Evolutionary conservation across 129 eudicot genomes (phyloP).

Genomic region (carrot (Daucus carota)): DNA sequence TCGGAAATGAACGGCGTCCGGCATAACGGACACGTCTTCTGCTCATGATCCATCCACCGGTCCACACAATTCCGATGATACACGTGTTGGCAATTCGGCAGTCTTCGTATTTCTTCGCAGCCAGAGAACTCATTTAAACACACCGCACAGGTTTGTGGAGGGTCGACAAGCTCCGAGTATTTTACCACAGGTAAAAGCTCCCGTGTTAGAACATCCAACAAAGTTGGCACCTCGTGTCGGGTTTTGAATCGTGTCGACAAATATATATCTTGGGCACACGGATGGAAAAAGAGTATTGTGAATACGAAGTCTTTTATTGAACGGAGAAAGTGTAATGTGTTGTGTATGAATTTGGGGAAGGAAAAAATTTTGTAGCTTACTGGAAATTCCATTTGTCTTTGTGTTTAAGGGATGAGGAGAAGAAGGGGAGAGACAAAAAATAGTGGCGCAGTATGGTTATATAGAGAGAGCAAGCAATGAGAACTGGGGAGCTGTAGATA

Average conservation of each 20-base stretch:
- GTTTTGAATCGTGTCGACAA: constrained; percentile 18
- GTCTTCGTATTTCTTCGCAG: constrained; percentile 49
- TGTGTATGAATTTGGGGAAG: constrained; percentile 37
- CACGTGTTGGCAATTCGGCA: constrained; percentile 47
- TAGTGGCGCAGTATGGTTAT: no score
- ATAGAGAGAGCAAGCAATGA: no score
- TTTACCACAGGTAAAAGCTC: constrained; percentile 51
- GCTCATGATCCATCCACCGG: constrained; percentile 83
- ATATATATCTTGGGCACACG: constrained; percentile 23
- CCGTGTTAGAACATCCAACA: constrained; percentile 42
- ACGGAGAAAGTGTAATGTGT: constrained; percentile 32
- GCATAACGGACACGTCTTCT: constrained; percentile 61
- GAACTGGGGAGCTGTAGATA: no score
- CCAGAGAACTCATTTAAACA: constrained; percentile 43
- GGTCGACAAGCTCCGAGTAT: constrained; percentile 23
- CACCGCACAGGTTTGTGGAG: constrained; percentile 49
- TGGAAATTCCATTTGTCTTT: constrained; percentile 39
- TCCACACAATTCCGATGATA: constrained; percentile 60
- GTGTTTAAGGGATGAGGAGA: no score
- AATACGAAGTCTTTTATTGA: constrained; percentile 28
- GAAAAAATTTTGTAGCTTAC: constrained; percentile 43
- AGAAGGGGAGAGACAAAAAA: no score
- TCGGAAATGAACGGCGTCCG: constrained; percentile 41
- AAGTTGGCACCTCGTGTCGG: background rate
- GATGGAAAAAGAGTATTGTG: constrained; percentile 13